These are phyloP conservation scores for Neurospora pannonica DNA, from an alignment of 495 filamentous ascomycete genomes.

Conservation along the genomic window DNA sequence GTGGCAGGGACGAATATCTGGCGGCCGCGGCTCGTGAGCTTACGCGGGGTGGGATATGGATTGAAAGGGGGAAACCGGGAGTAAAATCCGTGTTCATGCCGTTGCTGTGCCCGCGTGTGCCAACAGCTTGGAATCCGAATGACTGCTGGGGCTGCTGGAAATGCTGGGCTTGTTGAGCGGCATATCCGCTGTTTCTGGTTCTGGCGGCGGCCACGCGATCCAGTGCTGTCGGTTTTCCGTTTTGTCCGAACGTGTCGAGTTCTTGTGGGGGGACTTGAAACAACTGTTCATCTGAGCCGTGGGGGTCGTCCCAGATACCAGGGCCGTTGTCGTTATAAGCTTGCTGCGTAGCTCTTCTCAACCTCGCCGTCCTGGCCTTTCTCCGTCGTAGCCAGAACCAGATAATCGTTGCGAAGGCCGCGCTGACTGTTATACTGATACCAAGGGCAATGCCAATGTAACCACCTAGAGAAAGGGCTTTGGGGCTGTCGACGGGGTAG, in stretches of 20 bases:
- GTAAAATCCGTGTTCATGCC: neutral
- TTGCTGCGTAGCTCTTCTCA: neutral
- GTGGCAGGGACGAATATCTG: neutral
- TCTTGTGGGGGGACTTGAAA: neutral
- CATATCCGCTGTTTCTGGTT: neutral
- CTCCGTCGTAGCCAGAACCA: neutral
- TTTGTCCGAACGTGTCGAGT: neutral
- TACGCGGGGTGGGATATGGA: neutral
- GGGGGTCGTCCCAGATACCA: neutral
- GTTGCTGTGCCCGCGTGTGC: neutral
- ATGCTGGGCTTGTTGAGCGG: neutral
- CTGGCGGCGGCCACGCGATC: neutral
- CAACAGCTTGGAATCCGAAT: neutral
- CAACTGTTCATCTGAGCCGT: neutral
- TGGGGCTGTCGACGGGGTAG: slow-evolving; percentile 8
- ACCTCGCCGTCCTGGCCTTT: neutral
- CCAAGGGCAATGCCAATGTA: neutral
- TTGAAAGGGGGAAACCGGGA: neutral
- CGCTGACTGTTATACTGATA: neutral
- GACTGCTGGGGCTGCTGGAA: neutral
- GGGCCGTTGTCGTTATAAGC: neutral
- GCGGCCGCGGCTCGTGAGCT: neutral
- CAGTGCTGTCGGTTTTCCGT: neutral
- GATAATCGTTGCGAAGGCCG: neutral
- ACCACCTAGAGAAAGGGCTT: neutral